Conservation (phyloP, 2,329 filamentous ascomycete species). For the Hypoxylon sp. region DNA sequence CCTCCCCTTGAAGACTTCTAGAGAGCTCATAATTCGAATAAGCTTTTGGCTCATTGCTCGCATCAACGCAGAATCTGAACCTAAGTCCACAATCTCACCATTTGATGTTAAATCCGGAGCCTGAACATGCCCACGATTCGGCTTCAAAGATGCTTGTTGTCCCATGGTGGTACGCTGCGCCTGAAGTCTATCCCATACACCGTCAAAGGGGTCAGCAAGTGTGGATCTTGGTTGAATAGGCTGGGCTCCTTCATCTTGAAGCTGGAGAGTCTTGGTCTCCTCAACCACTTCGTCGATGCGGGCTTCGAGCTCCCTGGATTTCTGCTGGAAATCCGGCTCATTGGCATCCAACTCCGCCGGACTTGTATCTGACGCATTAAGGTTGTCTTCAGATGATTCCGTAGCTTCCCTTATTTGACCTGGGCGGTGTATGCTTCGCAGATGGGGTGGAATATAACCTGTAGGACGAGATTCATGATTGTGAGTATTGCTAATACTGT, state of each 20-base stretch:
- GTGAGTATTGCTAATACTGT: not conserved
- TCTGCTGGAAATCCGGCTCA: not conserved
- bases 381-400: not conserved
- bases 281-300: not conserved
- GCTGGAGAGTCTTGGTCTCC: not conserved
- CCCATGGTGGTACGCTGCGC: conserved; percentile 32
- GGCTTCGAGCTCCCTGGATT: not conserved
- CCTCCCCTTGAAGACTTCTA: conserved; percentile 33
- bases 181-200: not conserved
- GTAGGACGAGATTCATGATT: not conserved
- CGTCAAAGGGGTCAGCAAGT: conserved; percentile 13
- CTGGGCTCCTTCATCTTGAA: not conserved
- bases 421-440: not conserved
- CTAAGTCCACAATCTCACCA: not conserved
- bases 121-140: no score
- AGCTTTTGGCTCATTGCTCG: conserved; percentile 32
- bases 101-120: not conserved
- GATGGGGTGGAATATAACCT: conserved; percentile 4
- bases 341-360: not conserved
- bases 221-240: not conserved
- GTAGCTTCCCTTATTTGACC: not conserved
- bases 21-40: conserved; percentile 23
- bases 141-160: conserved; percentile 37
- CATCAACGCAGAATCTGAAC: conserved; percentile 36
- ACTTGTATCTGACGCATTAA: not conserved